Evolutionary conservation across 768 basidiomycete genomes (phyloP).

Genomic region (Kwoniella sp.): DNA sequence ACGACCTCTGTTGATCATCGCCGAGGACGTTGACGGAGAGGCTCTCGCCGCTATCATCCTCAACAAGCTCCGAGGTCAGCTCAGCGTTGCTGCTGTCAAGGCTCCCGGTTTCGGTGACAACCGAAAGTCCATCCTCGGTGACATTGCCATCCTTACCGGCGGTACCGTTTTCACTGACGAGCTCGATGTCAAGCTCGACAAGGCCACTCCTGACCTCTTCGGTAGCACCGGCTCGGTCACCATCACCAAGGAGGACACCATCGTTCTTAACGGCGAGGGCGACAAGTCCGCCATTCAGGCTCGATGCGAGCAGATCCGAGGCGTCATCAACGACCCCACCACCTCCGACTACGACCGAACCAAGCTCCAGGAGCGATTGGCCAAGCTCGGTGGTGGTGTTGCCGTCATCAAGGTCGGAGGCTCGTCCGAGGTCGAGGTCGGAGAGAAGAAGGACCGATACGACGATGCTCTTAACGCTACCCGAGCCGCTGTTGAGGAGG

Average conservation of each 20-base stretch:
- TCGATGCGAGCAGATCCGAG: conserved; percentile 93
- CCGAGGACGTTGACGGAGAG: conserved; percentile 97
- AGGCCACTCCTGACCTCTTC: conserved; percentile 81
- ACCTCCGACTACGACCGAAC: conserved; percentile 92
- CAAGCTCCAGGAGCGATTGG: conserved; percentile 94
- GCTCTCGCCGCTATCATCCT: conserved; percentile 96
- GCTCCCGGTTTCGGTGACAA: conserved; percentile 98
- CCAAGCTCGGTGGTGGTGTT: conserved; percentile 93
- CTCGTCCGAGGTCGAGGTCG: conserved; percentile 87
- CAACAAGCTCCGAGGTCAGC: conserved; percentile 98
- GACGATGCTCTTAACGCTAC: conserved; percentile 98
- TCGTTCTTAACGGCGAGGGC: conserved; percentile 90
- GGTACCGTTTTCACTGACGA: conserved; percentile 97
- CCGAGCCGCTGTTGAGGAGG: conserved; percentile 96
- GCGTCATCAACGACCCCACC: conserved; percentile 74
- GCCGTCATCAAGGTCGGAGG: conserved; percentile 99
- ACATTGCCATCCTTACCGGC: conserved; percentile 94
- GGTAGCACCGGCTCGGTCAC: conserved; percentile 88
- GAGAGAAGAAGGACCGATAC: conserved; percentile 99
- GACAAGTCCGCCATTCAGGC: conserved; percentile 85
- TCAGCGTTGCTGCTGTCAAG: conserved; percentile 91
- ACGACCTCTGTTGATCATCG: conserved; percentile 92
- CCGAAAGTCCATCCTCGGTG: conserved; percentile 96
- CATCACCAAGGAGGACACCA: conserved; percentile 97
- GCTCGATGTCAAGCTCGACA: conserved; percentile 95